Percentiles rank a stretch among this genome's conserved stretches.
Evolutionary conservation across 768 basidiomycete species (phyloP).

Genomic region (Podaxis sp.): DNA sequence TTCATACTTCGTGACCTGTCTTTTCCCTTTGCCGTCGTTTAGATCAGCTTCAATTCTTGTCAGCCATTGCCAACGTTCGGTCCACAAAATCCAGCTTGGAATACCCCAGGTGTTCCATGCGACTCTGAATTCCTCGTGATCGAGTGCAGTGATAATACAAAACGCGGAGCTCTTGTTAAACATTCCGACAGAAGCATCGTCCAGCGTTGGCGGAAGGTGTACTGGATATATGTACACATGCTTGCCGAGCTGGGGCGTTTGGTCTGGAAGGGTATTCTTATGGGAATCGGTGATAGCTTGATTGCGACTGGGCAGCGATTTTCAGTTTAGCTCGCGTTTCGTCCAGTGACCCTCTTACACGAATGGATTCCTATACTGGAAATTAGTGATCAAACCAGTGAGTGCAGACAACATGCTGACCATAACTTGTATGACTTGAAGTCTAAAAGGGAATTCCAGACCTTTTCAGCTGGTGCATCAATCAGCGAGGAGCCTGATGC

Average conservation of each 20-base stretch:
- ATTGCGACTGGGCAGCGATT: conserved; percentile 39
- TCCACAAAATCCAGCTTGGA: conserved; percentile 43
- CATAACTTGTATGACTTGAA: conserved; percentile 61
- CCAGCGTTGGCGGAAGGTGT: conserved; percentile 59
- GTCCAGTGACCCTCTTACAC: conserved; percentile 36
- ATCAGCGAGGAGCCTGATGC: conserved; percentile 45
- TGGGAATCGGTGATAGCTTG: conserved; percentile 32
- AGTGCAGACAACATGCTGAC: conserved; percentile 25
- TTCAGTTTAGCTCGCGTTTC: not conserved
- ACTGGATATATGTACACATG: conserved; percentile 44
- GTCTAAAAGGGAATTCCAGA: conserved; percentile 60
- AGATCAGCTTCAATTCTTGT: conserved; percentile 19
- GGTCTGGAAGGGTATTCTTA: conserved; percentile 38
- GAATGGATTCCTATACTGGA: conserved; percentile 57
- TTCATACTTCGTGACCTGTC: conserved; percentile 50
- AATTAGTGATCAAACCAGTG: not conserved
- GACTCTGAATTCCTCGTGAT: conserved; percentile 48
- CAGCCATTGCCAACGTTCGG: conserved; percentile 64
- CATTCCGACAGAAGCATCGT: conserved; percentile 27
- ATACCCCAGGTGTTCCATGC: conserved; percentile 46
- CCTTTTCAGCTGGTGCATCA: conserved; percentile 55
- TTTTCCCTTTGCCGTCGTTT: conserved; percentile 39
- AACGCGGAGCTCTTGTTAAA: conserved; percentile 36
- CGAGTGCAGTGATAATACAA: conserved; percentile 43
- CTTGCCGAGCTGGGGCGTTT: conserved; percentile 44